phyloP scores from a whole-genome alignment of 1,284 basidiomycete genomes.

The Ustanciosporium gigantosporum region DNA sequence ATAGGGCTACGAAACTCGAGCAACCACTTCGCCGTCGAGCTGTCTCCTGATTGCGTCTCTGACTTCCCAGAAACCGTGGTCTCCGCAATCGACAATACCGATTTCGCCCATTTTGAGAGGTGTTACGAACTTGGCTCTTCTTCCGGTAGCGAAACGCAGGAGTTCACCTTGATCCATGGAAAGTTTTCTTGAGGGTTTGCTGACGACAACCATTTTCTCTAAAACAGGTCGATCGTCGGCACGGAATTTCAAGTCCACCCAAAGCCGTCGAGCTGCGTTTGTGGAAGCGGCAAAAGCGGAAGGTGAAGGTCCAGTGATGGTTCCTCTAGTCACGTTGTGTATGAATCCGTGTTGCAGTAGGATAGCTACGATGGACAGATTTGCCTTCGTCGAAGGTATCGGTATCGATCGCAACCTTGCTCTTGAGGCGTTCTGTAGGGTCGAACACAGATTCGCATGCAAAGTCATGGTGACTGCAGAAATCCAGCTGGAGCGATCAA shows the following conservation, averaged over 20 bases:
- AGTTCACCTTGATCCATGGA: constrained; percentile 76
- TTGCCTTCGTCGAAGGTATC: constrained; percentile 78
- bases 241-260: constrained; percentile 87
- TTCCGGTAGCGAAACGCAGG: constrained; percentile 68
- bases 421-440: constrained; percentile 83
- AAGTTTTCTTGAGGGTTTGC: constrained; percentile 74
- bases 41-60: constrained; percentile 62
- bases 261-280: constrained; percentile 65
- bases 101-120: constrained; percentile 82
- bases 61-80: constrained; percentile 63
- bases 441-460: constrained; percentile 76
- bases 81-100: constrained; percentile 73
- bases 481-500: too few relatives aligned
- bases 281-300: constrained; percentile 67
- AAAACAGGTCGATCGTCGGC: constrained; percentile 77
- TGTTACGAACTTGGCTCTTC: constrained; percentile 67
- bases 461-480: constrained; percentile 64
- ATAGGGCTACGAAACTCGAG: constrained; percentile 51
- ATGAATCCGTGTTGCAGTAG: constrained; percentile 85
- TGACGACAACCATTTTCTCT: constrained; percentile 72
- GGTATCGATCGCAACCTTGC: constrained; percentile 75
- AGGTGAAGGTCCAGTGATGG: constrained; percentile 71
- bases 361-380: constrained; percentile 78
- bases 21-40: constrained; percentile 62
- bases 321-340: constrained; percentile 77